Conservation (phyloP, 2,329 filamentous ascomycete species). For the Phialemoniopsis sp. region DNA sequence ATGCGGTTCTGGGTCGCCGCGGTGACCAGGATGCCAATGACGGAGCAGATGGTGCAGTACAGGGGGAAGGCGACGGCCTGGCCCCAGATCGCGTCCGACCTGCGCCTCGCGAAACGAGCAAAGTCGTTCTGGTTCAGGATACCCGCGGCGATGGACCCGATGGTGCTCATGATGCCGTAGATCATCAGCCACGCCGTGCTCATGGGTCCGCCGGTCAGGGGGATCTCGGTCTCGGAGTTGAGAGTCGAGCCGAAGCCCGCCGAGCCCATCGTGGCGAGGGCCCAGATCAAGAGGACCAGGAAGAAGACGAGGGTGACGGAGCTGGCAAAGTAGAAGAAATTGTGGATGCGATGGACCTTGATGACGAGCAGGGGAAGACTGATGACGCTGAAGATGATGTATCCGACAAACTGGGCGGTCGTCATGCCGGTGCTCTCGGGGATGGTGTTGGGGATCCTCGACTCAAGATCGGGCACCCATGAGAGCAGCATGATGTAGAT, state of each 20-base stretch:
- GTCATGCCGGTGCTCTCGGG: conserved; percentile 34
- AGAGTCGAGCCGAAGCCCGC: conserved; percentile 31
- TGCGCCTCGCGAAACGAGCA: conserved; percentile 25
- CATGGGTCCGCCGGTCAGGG: conserved; percentile 18
- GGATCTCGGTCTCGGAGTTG: conserved; percentile 13
- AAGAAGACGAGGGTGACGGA: conserved; percentile 34
- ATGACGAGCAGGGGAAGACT: conserved; percentile 39
- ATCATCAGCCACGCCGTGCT: conserved; percentile 30
- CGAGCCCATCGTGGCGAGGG: conserved; percentile 34
- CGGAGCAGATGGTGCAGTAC: conserved; percentile 24
- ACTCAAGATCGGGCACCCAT: conserved; percentile 36
- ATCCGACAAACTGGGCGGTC: conserved; percentile 35
- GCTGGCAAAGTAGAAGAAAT: conserved; percentile 34
- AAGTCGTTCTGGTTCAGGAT: conserved; percentile 34
- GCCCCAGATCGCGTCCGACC: conserved; percentile 25
- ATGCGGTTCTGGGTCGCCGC: conserved; percentile 31
- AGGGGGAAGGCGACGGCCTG: conserved; percentile 27
- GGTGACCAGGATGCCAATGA: conserved; percentile 35
- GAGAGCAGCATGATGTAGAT: conserved; percentile 40
- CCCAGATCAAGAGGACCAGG: conserved; percentile 36
- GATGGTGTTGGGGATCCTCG: conserved; percentile 35
- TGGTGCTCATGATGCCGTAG: conserved; percentile 27
- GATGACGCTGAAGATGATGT: conserved; percentile 37
- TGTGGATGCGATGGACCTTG: conserved; percentile 34
- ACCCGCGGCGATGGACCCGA: conserved; percentile 30